Base-by-base conservation (phyloP, 306 rosid genomes). In the Prunus campanulata region DNA sequence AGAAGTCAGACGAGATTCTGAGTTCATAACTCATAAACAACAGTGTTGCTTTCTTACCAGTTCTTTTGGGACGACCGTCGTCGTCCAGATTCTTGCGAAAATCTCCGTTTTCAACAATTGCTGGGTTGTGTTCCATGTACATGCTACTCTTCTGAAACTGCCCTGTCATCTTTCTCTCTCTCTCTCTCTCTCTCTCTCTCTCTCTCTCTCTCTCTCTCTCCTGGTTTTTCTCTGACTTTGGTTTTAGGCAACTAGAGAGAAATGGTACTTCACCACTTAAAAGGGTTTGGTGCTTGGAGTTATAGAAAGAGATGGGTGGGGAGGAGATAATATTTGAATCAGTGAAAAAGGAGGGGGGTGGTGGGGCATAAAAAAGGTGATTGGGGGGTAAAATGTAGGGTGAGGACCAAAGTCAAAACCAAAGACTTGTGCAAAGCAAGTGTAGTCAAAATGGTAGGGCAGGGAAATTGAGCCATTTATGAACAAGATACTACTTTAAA, bases 31-130 rank as follows among this genome's bases (percentile, higher is more conserved):
- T 63, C 46, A 7, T 30, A 5, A 19, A 30, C 47, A 11, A 63
- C 20, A 63, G 20, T 2, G 8, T 11, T 72, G 13, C 24, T 14
- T 39, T 4, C 1, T 11, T 91, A 95, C 99, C 99, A 0, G 91
- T 88, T 89, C 99, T 84, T 60, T 87, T 88, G 74, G 5, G 8
- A 42, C 93, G 90, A 22, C 99, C 99, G 10, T 95, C 99, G 2
- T 92, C 99, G 30, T 95, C 99, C 35, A 89, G 80, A 87, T 88
- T 85, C 67, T 92, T 91, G 57, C 75, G 68, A 11, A 74, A 42
- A 19, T 67, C 83, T 10, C 79, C 90, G 19, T 63, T 82, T 25
- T 73, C 85, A 13, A 79, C 76, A 9, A 50, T 73, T 72, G 84
- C 86, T 1, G 92, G 86, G 78, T 82, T 88, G 47, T 75, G 85